Conservation (phyloP, 805 yeast genomes). For the Metschnikowia aberdeeniae region DNA sequence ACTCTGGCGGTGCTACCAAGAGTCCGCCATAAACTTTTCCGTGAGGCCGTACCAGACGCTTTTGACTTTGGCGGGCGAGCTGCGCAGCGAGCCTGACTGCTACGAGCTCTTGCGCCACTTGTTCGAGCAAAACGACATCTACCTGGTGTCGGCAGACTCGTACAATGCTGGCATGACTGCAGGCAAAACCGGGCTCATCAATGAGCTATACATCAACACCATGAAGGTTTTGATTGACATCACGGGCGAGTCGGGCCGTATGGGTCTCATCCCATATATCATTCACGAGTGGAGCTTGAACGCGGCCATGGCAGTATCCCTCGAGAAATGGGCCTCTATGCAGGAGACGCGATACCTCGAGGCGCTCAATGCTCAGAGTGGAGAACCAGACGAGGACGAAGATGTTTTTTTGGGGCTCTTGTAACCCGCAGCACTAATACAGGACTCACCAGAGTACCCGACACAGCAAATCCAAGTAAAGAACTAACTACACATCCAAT, state of each 20-base stretch:
- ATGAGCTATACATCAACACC: slow-evolving; percentile 17
- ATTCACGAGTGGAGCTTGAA: slow-evolving; percentile 37
- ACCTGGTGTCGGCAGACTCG: slow-evolving; percentile 15
- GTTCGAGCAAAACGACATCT: slow-evolving; percentile 11
- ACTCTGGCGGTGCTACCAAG: slow-evolving; percentile 34
- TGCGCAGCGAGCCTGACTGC: slow-evolving; percentile 13
- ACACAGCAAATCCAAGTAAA: no score
- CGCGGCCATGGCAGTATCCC: slow-evolving; percentile 22
- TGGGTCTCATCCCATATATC: slow-evolving; percentile 29
- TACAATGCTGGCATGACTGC: slow-evolving; percentile 14
- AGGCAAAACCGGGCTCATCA: slow-evolving; percentile 5
- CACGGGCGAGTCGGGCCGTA: slow-evolving; percentile 25
- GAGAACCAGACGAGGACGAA: slow-evolving; percentile 27
- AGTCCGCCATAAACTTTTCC: slow-evolving; percentile 23
- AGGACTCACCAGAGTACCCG: background rate
- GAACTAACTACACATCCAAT: no score
- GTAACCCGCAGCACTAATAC: slow-evolving; percentile 7
- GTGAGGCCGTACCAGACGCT: slow-evolving; percentile 23
- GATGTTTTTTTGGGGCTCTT: slow-evolving; percentile 30
- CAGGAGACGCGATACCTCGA: slow-evolving; percentile 21
- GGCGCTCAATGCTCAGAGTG: slow-evolving; percentile 22
- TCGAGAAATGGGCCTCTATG: slow-evolving; percentile 20
- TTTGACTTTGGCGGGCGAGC: slow-evolving; percentile 23
- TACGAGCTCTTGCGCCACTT: slow-evolving; percentile 23
- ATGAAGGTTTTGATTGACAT: slow-evolving; percentile 25